phyloP scores from a whole-genome alignment of 1,284 basidiomycete genomes.

The Farysia itapuensis region DNA sequence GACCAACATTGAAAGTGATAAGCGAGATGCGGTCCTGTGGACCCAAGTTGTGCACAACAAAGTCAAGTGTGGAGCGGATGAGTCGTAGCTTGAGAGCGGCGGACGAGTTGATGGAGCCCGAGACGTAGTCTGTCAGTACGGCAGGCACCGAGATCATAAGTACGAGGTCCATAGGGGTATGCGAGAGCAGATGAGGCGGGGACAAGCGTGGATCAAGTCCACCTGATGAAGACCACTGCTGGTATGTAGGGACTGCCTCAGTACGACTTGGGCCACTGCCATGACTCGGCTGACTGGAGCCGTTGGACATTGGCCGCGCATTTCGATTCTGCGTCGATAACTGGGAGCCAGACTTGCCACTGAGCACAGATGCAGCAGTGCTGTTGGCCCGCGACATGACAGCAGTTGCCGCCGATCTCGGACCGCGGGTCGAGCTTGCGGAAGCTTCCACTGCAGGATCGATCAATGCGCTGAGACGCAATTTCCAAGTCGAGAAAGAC shows the following conservation, averaged over 20 bases:
- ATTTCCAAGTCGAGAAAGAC: slow-evolving; percentile 84
- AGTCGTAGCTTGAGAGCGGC: slow-evolving; percentile 63
- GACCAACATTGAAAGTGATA: slow-evolving; percentile 44
- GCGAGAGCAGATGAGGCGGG: slow-evolving; percentile 64
- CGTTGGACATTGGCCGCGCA: slow-evolving; percentile 12
- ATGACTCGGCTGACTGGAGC: slow-evolving; percentile 28
- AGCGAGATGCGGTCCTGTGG: slow-evolving; percentile 48
- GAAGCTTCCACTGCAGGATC: background rate
- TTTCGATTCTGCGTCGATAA: slow-evolving; percentile 10
- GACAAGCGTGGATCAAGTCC: slow-evolving; percentile 49
- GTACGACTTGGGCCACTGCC: slow-evolving; percentile 8
- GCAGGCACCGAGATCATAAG: slow-evolving; percentile 81
- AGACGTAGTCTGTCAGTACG: slow-evolving; percentile 25
- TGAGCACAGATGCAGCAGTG: slow-evolving; percentile 28
- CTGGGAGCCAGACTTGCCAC: slow-evolving; percentile 39
- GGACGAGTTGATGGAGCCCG: slow-evolving; percentile 71
- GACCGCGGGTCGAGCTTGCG: background rate
- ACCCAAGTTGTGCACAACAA: slow-evolving; percentile 47
- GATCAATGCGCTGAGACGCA: slow-evolving; percentile 44
- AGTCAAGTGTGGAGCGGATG: slow-evolving; percentile 51
- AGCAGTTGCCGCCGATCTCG: background rate
- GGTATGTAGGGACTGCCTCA: slow-evolving; percentile 25
- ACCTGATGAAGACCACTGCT: slow-evolving; percentile 52
- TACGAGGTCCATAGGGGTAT: slow-evolving; percentile 87
- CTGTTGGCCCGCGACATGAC: slow-evolving; percentile 8